Base-by-base conservation (phyloP, 768 basidiomycete genomes). In the Boletellus ananiceps region DNA sequence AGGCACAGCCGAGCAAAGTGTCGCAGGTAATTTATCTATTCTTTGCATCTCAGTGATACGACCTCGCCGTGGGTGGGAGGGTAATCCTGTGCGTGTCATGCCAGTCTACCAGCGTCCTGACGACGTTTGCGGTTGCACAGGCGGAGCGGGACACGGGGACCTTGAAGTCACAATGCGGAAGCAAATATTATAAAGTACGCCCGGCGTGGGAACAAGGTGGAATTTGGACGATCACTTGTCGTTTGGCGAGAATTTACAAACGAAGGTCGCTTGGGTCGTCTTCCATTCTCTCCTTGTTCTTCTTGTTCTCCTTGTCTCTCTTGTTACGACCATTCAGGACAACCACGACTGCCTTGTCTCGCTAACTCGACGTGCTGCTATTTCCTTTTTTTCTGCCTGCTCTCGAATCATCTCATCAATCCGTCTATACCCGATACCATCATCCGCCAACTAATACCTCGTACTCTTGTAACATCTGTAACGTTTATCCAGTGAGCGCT, bases 361-460 rank as follows among this genome's bases (percentile, higher is more conserved):
- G 46, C 46, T 33, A 36, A 25, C 52, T 46, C 31, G 32, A 42
- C 40, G 15, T 44, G 36, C 39, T 47, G n/a, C 47, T 47, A 9
- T 49, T 23, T 46, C 35, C 29, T 46, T 45, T 54, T 46, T 34
- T 44, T 8, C 54, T 29, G 29, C 29, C 29, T 29, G 29, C 29
- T 29, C 29, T 29, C 29, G 29, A 46, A 31, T n/a, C 36, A 31
- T 29, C 25, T 44, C 52, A 34, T 44, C 50, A 34, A 49, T 25
- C 50, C 39, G 46, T 54, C 59, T 54, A 59, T 64, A 68, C 59
- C 64, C 57, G 63, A 67, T 65, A 67, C 56, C 66, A 56, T 35
- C 61, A 56, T 44, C 56, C 40, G 13, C 44, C 50, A 52, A 34
- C 45, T 54, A 45, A 56, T 60, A 61, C 45, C 49, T 38, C 51